phyloP scores from a whole-genome alignment of 2,329 filamentous ascomycete genomes.

The Thielaviopsis musarum region DNA sequence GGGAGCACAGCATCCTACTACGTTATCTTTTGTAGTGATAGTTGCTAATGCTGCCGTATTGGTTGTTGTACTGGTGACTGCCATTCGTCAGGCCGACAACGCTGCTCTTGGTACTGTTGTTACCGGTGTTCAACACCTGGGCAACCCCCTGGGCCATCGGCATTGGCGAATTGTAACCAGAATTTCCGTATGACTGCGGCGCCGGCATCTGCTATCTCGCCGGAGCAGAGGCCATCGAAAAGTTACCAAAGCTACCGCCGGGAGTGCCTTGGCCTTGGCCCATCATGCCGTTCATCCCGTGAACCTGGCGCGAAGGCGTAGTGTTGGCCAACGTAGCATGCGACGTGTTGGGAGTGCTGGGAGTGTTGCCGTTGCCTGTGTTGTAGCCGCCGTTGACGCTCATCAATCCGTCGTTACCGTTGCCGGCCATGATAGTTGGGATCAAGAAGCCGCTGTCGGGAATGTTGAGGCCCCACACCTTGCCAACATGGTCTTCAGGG shows the following conservation, averaged over 20 bases:
- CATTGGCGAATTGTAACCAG: background rate
- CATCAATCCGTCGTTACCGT: conserved; percentile 22
- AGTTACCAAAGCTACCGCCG: conserved; percentile 60
- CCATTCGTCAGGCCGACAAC: background rate
- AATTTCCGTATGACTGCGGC: background rate
- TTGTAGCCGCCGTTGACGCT: conserved; percentile 20
- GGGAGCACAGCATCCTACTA: background rate
- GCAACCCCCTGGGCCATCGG: background rate
- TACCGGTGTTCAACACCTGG: background rate
- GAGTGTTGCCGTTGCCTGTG: conserved; percentile 33
- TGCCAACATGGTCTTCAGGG: conserved; percentile 66
- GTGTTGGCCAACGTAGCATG: conserved; percentile 28
- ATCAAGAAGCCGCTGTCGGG: conserved; percentile 28
- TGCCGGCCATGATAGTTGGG: conserved; percentile 13
- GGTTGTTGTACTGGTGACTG: background rate
- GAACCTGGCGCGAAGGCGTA: conserved; percentile 22
- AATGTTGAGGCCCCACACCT: conserved; percentile 83
- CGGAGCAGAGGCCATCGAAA: conserved; percentile 34
- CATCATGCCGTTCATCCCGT: conserved; percentile 38
- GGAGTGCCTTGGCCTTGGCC: conserved; percentile 58
- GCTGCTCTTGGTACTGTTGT: background rate
- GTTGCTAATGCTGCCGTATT: background rate
- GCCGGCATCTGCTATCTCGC: conserved; percentile 17
- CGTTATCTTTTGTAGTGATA: background rate
- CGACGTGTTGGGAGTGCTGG: conserved; percentile 54